Evolutionary conservation across 305 asterid species (phyloP), one percentile per base, ranked within the genome.

Genomic region (Lippia alba): DNA sequence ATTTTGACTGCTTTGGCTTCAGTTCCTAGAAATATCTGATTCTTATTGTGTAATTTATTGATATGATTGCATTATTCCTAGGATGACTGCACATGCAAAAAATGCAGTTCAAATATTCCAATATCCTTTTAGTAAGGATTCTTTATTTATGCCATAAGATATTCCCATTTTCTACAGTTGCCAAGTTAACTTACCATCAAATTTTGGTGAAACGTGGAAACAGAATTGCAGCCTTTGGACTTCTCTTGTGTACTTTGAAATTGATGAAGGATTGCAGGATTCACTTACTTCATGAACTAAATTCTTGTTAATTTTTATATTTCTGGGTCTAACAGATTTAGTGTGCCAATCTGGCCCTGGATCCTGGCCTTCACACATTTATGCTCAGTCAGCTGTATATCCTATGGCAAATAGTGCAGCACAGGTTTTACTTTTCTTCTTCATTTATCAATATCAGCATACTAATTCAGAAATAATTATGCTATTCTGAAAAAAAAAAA

Each of bases 281-380:
- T 15, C 41, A 65, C 70, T 15, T 12, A 64, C 48, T 24, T 46
- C 36, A 44, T 66, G 73, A 70, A 65, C 64, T 49, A 59, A 67
- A 55, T 50, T 55, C 45, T 69, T 59, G 54, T 78, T 78, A 67
- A 51, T 70, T 60, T 66, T 70, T 69, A 59, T 65, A 48, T 73
- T 82, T 69, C 72, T 82, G 56, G 56, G 73, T 79, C 54, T 24
- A 61, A 78, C 91, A 94, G 99, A 95, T 85, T 75, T 95, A 73
- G 96, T 95, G 56, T 92, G 98, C 83, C 99, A 92, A 79, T 90
- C 99, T 83, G 99, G 99, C 80, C 98, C 98, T 18, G 98, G 97
- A 67, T 84, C 98, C 72, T 95, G 97, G 99, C 97, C 99, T 76
- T 83, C 98, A 58, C 70, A 73, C 70, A 78, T 92, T 58, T 95